Evolutionary conservation across 345 rosid species (phyloP).

Genomic region (Dipteronia sinensis): DNA sequence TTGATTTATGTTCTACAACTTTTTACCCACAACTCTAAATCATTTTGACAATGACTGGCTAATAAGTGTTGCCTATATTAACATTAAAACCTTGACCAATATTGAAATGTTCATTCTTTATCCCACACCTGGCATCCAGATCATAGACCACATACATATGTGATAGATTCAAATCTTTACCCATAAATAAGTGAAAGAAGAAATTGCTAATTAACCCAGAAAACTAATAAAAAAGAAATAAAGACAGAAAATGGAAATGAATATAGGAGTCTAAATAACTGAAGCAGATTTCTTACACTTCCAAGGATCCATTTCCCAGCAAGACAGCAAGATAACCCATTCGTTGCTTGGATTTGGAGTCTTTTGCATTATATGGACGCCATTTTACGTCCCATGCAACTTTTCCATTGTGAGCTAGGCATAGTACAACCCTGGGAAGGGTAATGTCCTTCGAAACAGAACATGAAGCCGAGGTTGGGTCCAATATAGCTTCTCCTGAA

Average conservation of each 20-base stretch:
- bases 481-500: constrained; percentile 28
- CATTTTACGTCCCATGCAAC: constrained; percentile 96
- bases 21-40: neutral
- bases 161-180: neutral
- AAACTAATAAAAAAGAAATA: neutral
- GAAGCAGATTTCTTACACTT: constrained; percentile 69
- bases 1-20: neutral
- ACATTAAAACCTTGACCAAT: neutral
- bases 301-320: constrained; percentile 89
- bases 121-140: neutral
- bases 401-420: constrained; percentile 91
- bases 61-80: neutral
- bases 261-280: constrained; percentile 1
- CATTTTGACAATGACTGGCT: neutral
- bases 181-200: neutral
- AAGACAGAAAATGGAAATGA: neutral
- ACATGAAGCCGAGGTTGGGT: constrained; percentile 22
- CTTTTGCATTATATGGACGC: constrained; percentile 51
- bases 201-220: constrained; percentile 7
- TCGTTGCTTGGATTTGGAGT: constrained; percentile 50
- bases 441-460: constrained; percentile 47
- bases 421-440: constrained; percentile 73
- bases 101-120: neutral
- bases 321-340: constrained; percentile 94
- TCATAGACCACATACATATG: neutral